These are phyloP conservation scores for Neonectria hederae DNA, from an alignment of 2,329 filamentous ascomycete species.

Conservation along the genomic window DNA sequence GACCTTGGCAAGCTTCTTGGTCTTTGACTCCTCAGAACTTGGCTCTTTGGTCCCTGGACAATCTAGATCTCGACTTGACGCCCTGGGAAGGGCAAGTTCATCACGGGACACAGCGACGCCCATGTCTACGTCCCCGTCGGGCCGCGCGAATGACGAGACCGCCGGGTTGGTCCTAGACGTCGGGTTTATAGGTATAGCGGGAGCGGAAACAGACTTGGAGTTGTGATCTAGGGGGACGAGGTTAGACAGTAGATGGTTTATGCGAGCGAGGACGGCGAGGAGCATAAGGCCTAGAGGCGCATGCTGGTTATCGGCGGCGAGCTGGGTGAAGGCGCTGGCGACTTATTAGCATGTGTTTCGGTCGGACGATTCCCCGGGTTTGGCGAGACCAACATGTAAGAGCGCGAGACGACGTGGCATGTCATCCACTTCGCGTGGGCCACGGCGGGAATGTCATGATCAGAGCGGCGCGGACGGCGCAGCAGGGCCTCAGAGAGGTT, in stretches of 20 bases:
- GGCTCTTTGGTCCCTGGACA: neutral
- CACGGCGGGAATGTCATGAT: conserved; percentile 27
- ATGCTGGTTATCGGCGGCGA: conserved; percentile 78
- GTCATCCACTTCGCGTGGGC: conserved; percentile 44
- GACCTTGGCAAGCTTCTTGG: conserved; percentile 7
- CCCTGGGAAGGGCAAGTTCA: conserved; percentile 22
- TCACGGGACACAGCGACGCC: conserved; percentile 45
- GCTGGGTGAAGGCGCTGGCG: conserved; percentile 70
- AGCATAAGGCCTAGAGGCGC: conserved; percentile 76
- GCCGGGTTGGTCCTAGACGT: neutral
- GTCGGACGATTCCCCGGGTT: too few relatives aligned
- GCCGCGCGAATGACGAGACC: neutral
- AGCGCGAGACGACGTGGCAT: conserved; percentile 45
- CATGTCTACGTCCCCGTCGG: conserved; percentile 33
- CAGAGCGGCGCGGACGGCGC: conserved; percentile 15
- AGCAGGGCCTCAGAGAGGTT: conserved; percentile 56
- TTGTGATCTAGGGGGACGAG: conserved; percentile 42
- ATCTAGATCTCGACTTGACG: conserved; percentile 8
- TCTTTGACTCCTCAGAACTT: neutral
- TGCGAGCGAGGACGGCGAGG: conserved; percentile 69
- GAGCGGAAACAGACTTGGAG: neutral
- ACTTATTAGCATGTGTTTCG: neutral
- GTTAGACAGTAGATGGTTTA: conserved; percentile 56
- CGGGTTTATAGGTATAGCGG: neutral
- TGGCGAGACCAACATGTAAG: conserved; percentile 48